These are phyloP conservation scores for Suhomyces bribrorum DNA, from an alignment of 1,139 yeast genomes.

Conservation along the genomic window DNA sequence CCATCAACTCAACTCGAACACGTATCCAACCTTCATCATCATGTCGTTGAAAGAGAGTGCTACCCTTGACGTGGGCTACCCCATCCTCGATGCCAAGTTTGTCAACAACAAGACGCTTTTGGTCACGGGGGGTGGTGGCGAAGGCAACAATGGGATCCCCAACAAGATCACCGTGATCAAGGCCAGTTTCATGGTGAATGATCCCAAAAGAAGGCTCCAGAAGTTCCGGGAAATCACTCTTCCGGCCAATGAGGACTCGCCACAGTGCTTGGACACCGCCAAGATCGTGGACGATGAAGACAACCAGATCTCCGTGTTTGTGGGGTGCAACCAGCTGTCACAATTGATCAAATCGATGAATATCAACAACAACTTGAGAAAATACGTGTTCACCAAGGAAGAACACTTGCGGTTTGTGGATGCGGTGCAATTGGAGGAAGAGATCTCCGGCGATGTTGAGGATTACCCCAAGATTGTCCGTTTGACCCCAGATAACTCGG, in stretches of 20 bases:
- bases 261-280: conserved; percentile 65
- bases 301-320: conserved; percentile 52
- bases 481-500: conserved; percentile 52
- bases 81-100: conserved; percentile 78
- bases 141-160: conserved; percentile 83
- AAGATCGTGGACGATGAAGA: conserved; percentile 24
- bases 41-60: conserved; percentile 42
- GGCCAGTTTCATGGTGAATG: conserved; percentile 54
- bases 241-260: conserved; percentile 69
- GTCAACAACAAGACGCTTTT: conserved; percentile 60
- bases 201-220: conserved; percentile 54
- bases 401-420: conserved; percentile 64
- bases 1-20: not conserved
- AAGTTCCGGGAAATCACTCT: conserved; percentile 63
- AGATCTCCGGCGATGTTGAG: conserved; percentile 35
- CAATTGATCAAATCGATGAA: conserved; percentile 56
- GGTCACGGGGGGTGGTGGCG: conserved; percentile 95
- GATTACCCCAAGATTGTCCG: conserved; percentile 62
- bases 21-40: conserved; percentile 8
- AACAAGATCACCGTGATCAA: conserved; percentile 77
- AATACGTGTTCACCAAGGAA: conserved; percentile 55
- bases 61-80: conserved; percentile 66
- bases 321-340: conserved; percentile 74
- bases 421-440: conserved; percentile 54
- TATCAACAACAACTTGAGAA: conserved; percentile 72